A percentile compares a stretch with the other conserved stretches of the same genome.
Conservation (phyloP, 805 yeast genomes). For the Metschnikowia anglica region DNA sequence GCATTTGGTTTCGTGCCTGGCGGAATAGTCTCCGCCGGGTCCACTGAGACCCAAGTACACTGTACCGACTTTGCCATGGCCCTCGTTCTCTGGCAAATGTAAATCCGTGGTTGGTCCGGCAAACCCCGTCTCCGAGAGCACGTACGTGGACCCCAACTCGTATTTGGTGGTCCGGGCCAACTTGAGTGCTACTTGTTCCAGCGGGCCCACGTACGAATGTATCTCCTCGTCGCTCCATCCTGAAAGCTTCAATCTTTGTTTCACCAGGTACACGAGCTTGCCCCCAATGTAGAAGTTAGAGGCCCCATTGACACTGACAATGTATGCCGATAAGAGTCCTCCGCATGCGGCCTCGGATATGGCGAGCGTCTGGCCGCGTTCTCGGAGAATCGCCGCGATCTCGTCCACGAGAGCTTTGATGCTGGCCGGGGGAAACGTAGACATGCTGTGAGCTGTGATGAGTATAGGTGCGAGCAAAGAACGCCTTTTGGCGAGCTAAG, state of each 20-base stretch:
- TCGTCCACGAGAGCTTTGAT: conserved; percentile 49
- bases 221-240: conserved; percentile 81
- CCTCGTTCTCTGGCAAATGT: conserved; percentile 33
- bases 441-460: conserved; percentile 4
- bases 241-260: conserved; percentile 67
- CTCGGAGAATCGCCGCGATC: conserved; percentile 57
- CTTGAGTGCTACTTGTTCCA: conserved; percentile 69
- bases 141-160: conserved; percentile 81
- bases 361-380: conserved; percentile 63
- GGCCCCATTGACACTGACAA: conserved; percentile 84
- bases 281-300: conserved; percentile 83
- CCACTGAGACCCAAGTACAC: conserved; percentile 73
- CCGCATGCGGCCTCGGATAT: conserved; percentile 91
- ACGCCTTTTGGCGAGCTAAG: too few species aligned
- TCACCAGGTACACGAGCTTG: conserved; percentile 72
- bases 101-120: conserved; percentile 68
- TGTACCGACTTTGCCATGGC: conserved; percentile 52
- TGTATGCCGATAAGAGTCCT: conserved; percentile 75
- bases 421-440: conserved; percentile 60
- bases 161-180: conserved; percentile 76
- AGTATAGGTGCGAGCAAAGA: neutral
- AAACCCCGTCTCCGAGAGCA: conserved; percentile 82
- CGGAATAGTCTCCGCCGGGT: conserved; percentile 55
- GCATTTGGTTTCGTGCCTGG: conserved; percentile 44
- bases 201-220: conserved; percentile 74